phyloP scores from a whole-genome alignment of 176 grass and related monocot genomes.

The Carex kokanica region DNA sequence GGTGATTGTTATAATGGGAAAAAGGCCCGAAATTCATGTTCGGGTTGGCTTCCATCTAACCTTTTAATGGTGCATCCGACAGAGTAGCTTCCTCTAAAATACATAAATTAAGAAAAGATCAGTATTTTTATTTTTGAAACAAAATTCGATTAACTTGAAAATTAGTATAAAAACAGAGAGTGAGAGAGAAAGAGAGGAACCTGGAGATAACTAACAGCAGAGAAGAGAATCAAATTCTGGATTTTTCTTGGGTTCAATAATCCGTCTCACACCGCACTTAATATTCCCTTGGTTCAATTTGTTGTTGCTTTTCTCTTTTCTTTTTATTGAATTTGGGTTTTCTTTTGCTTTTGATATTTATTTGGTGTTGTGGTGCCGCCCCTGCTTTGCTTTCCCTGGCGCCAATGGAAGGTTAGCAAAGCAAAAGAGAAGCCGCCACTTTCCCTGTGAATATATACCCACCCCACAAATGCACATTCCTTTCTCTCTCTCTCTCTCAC shows the following conservation, averaged over 20 bases:
- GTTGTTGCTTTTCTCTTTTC: neutral
- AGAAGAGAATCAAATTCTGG: neutral
- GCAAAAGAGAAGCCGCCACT: constrained; percentile 30
- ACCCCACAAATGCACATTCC: constrained; percentile 22
- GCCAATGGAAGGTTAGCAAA: constrained; percentile 31
- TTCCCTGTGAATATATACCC: constrained; percentile 30
- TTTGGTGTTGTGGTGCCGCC: constrained; percentile 25
- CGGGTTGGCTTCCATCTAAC: constrained; percentile 7
- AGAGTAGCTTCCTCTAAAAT: neutral
- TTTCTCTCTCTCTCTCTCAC: neutral
- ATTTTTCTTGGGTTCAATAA: neutral
- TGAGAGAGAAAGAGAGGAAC: constrained; percentile 13
- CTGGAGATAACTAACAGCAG: constrained; percentile 6
- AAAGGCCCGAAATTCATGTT: constrained; percentile 17
- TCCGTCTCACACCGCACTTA: constrained; percentile 16
- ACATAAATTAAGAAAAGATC: constrained; percentile 11
- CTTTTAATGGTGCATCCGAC: neutral
- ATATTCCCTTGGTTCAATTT: constrained; percentile 4
- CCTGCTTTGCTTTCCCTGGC: constrained; percentile 21
- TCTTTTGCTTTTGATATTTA: constrained; percentile 11
- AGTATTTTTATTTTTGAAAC: neutral
- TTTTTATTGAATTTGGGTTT: constrained; percentile 12
- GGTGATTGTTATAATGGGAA: neutral
- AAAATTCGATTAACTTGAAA: neutral
- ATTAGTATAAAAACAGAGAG: neutral